Conservation (phyloP, 2,329 filamentous ascomycete genomes). For the Colletotrichum destructivum region DNA sequence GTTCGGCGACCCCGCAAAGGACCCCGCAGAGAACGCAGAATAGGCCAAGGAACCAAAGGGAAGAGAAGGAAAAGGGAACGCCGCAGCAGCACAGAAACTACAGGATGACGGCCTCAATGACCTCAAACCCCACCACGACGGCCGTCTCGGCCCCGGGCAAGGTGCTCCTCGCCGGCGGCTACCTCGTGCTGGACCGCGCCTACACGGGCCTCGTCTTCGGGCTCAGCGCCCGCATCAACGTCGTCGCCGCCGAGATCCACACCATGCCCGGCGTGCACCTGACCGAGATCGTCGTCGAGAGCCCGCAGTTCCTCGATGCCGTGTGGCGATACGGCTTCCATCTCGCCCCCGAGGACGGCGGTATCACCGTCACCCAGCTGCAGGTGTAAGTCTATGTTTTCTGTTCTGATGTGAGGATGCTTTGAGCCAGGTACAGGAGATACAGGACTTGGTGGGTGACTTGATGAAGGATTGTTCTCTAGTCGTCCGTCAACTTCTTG, state of each 20-base stretch:
- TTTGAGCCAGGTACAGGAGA: background rate
- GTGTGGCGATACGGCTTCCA: conserved; percentile 91
- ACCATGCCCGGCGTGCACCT: conserved; percentile 73
- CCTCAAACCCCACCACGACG: conserved; percentile 55
- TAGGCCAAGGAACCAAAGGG: background rate
- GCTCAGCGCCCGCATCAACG: conserved; percentile 77
- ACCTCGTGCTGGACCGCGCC: conserved; percentile 90
- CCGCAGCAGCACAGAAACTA: background rate
- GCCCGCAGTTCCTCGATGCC: conserved; percentile 91
- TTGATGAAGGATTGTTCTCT: conserved; percentile 1
- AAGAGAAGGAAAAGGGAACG: background rate
- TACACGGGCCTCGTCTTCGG: conserved; percentile 85
- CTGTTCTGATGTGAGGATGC: conserved; percentile 8
- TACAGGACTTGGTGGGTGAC: background rate
- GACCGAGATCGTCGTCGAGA: conserved; percentile 85
- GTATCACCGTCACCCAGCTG: conserved; percentile 85
- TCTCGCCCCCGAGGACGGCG: conserved; percentile 78
- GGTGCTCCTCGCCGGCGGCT: conserved; percentile 94
- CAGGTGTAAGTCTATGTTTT: conserved; percentile 74
- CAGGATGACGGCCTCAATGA: conserved; percentile 36
- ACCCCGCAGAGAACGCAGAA: background rate
- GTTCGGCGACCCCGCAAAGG: background rate
- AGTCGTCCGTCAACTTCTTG: background rate
- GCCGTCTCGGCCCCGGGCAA: conserved; percentile 95
- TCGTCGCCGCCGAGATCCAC: conserved; percentile 70